Percentiles rank a stretch among this genome's conserved stretches.
phyloP scores from a whole-genome alignment of 2,329 filamentous ascomycete genomes.

The Fusarium cicatricum region DNA sequence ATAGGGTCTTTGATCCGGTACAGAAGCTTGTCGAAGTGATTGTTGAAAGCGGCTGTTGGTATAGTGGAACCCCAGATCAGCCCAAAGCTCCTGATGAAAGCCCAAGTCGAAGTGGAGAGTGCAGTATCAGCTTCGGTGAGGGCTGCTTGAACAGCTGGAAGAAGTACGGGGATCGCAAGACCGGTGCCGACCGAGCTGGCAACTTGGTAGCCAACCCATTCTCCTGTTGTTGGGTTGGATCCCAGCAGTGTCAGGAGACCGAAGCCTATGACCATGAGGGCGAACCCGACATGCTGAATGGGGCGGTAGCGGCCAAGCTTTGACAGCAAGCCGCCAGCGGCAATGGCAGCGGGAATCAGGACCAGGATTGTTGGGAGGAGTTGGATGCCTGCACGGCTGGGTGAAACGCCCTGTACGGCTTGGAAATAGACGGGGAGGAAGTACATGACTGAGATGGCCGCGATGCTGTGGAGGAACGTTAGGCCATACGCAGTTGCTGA shows the following conservation, averaged over 20 bases:
- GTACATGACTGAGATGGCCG: slow-evolving; percentile 49
- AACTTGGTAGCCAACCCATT: slow-evolving; percentile 55
- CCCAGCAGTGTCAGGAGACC: slow-evolving; percentile 55
- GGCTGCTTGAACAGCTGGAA: slow-evolving; percentile 54
- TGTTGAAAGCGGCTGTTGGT: slow-evolving; percentile 49
- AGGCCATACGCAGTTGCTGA: slow-evolving; percentile 26
- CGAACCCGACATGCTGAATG: slow-evolving; percentile 47
- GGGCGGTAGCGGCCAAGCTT: slow-evolving; percentile 45
- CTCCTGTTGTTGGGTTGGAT: slow-evolving; percentile 45
- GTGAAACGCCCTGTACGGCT: slow-evolving; percentile 46
- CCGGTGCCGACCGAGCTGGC: slow-evolving; percentile 53
- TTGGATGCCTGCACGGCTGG: slow-evolving; percentile 45
- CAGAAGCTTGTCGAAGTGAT: slow-evolving; percentile 14
- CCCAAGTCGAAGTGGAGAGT: slow-evolving; percentile 51
- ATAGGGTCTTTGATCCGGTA: slow-evolving; percentile 10
- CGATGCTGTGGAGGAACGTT: slow-evolving; percentile 33
- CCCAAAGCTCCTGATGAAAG: slow-evolving; percentile 58
- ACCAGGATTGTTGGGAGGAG: slow-evolving; percentile 40
- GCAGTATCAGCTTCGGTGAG: slow-evolving; percentile 49
- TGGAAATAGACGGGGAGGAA: slow-evolving; percentile 61
- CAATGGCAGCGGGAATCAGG: slow-evolving; percentile 41
- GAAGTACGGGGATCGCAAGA: slow-evolving; percentile 50
- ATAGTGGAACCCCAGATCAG: slow-evolving; percentile 57
- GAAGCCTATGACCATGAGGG: slow-evolving; percentile 48
- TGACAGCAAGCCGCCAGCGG: slow-evolving; percentile 39